Conservation (phyloP, 129 eudicot genomes). For the Pseudognaphalium luteoalbum region DNA sequence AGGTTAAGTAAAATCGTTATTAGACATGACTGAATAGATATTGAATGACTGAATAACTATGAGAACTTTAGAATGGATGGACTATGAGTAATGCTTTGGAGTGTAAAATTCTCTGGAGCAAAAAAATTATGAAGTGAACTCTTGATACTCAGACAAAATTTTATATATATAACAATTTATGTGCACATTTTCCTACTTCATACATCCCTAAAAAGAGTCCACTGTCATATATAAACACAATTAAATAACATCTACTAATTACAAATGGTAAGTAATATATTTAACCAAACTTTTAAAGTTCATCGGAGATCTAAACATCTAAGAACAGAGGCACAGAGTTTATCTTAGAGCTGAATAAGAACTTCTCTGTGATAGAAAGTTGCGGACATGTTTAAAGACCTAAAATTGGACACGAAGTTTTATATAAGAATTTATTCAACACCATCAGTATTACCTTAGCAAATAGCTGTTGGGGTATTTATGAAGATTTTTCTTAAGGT, state of each 20-base stretch:
- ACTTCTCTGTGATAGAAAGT: not conserved
- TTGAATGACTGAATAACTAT: not conserved
- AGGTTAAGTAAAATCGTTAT: not conserved
- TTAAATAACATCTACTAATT: not conserved
- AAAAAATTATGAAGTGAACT: not conserved
- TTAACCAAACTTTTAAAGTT: not conserved
- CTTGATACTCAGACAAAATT: not conserved
- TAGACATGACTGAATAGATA: slow-evolving; percentile 1
- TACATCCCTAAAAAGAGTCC: not conserved
- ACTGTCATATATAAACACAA: not conserved
- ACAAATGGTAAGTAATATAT: not conserved
- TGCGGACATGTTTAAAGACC: slow-evolving; percentile 9
- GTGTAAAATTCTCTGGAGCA: not conserved
- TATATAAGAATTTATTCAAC: not conserved
- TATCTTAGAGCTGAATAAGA: not conserved
- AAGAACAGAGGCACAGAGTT: not conserved
- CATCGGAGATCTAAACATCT: not conserved
- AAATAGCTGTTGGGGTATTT: slow-evolving; percentile 63
- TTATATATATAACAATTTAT: not conserved
- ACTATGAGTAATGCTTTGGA: slow-evolving; percentile 4
- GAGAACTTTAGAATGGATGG: not conserved
- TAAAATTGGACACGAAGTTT: not conserved
- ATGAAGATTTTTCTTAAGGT: slow-evolving; percentile 74
- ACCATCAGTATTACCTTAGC: slow-evolving; percentile 56
- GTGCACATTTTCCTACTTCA: slow-evolving; percentile 2